Evolutionary conservation across 306 rosid species (phyloP), one percentile per base, ranked within the genome.

Genomic region (Castanea crenata): DNA sequence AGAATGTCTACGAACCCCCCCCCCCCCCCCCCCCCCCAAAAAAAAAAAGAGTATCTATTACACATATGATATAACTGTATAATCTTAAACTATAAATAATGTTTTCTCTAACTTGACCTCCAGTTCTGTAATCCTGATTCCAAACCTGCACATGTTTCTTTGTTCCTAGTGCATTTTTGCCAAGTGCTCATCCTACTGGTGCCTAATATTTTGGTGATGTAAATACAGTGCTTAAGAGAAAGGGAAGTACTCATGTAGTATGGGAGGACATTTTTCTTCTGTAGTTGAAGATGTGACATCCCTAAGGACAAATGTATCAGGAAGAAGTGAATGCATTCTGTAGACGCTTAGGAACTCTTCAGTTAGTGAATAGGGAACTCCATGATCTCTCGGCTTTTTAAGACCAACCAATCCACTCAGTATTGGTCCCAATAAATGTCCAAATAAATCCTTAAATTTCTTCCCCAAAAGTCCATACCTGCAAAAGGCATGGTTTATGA

Each of bases 391-490:
- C 3, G 97, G 97, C 77, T 84, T 81, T 80, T 79, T 88, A 4
- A 73, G 70, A 71, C 97, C 98, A 55, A 93, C 97, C 76, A 93
- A 84, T 20, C 94, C 98, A 80, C 90, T 86, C 1, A 93, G 75
- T 34, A 87, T 10, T 5, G 94, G 86, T 78, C 98, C 98, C 27
- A 76, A 77, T 57, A 83, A 55, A 71, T 88, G 86, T 77, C 97
- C 97, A 75, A 84, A 85, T 32, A 75, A 58, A 61, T 93, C 94
- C 83, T 89, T 93, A 55, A 93, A 81, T 78, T 74, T 91, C 88
- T 93, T 93, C 74, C 96, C 96, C 69, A 91, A 31, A 76, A 93
- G 46, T n/a, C 92, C 97, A 76, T 91, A 93, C 92, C 96, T 93
- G 69, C 73, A 69, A 83, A 49, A 76, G 44, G 25, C 38, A 29